Percentiles rank a stretch among this genome's conserved stretches.
phyloP scores from a whole-genome alignment of 2,329 filamentous ascomycete genomes.

The Diaporthe citriasiana region DNA sequence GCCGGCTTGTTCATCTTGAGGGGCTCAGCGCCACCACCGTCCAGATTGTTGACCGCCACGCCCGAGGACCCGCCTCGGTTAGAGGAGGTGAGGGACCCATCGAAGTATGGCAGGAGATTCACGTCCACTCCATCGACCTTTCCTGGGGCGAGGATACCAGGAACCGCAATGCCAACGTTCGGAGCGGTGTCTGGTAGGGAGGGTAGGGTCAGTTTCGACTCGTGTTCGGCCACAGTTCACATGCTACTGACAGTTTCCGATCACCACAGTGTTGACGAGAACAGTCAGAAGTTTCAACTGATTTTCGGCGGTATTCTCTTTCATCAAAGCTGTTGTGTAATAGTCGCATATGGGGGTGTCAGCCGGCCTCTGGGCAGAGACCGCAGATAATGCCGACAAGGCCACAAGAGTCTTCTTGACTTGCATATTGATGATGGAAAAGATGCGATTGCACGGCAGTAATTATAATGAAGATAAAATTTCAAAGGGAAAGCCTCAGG shows the following conservation, averaged over 20 bases:
- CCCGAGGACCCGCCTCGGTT: conserved; percentile 63
- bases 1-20: conserved; percentile 69
- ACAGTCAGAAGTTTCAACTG: conserved; percentile 69
- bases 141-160: conserved; percentile 70
- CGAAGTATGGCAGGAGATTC: conserved; percentile 73
- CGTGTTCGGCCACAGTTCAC: conserved; percentile 12
- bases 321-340: conserved; percentile 72
- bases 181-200: conserved; percentile 61
- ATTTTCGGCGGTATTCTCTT: conserved; percentile 70
- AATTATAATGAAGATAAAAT: neutral
- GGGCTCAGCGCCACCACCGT: conserved; percentile 69
- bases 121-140: conserved; percentile 64
- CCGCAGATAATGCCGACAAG: conserved; percentile 47
- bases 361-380: conserved; percentile 60
- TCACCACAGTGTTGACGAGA: conserved; percentile 74
- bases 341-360: conserved; percentile 72
- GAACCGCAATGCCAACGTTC: conserved; percentile 65
- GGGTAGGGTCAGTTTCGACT: neutral
- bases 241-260: conserved; percentile 68
- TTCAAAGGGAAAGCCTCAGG: too few relatives aligned
- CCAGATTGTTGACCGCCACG: conserved; percentile 71
- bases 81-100: conserved; percentile 65
- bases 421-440: conserved; percentile 46
- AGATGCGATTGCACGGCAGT: neutral
- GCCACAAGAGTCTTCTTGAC: conserved; percentile 47